Evolutionary conservation across 1,284 basidiomycete genomes (phyloP), one percentile per base, ranked within the genome.

Genomic region (Ustilago curta): DNA sequence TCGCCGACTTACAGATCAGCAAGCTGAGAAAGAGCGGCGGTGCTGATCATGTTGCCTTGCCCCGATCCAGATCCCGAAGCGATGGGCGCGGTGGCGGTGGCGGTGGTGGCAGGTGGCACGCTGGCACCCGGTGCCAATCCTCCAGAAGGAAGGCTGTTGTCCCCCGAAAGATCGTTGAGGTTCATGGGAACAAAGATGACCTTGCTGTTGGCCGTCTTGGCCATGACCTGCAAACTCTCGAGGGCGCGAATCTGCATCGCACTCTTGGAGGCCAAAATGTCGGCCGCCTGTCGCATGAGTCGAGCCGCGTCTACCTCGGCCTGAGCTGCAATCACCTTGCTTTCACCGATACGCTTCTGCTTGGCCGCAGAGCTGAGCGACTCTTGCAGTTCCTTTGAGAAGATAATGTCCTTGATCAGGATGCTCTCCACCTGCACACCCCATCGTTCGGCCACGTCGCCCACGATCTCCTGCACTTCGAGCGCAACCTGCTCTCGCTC

Each of bases 221-320:
- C 89, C 89, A 89, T 89, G 44, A 85, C 88, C 88, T 90, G 89
- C 80, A 94, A 87, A 42, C 94, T 93, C 86, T 97, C 95, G 76
- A 97, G 89, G 84, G 96, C 94, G 71, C 95, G 89, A 85, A 97
- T 97, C 86, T 97, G 94, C 93, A 98, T 97, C 65, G 95, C 95
- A 25, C 95, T 94, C 19, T 94, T 94, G 8, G 69, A 67, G 1
- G 67, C 65, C 42, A 74, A 47, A 43, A 75, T 64, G 42, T 66
- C 62, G 59, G 93, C 93, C 6, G 93, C 93, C 85, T 94, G 77
- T 31, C 80, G 60, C 95, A 97, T 97, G 84, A 97, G 90, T 78
- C 93, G 90, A 45, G 95, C 94, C 42, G 94, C 89, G 84, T 97
- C 94, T 71, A 97, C 95, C 87, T 98, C 95, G 19, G 95, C 96